These are phyloP conservation scores for Seiridium unicorne DNA, from an alignment of 2,329 filamentous ascomycete genomes.

Conservation along the genomic window DNA sequence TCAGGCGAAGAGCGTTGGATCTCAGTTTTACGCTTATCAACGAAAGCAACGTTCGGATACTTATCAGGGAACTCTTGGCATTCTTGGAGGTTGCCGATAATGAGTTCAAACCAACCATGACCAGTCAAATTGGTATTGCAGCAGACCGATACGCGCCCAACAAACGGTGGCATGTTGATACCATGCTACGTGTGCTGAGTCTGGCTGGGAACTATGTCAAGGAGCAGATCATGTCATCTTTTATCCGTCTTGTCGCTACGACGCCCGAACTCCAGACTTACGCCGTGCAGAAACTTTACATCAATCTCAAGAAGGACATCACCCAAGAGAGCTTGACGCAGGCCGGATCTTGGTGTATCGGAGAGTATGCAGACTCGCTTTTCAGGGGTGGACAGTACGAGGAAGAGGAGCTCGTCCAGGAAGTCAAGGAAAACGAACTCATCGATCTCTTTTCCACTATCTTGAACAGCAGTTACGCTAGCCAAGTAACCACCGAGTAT, in stretches of 20 bases:
- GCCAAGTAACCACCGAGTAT: conserved; percentile 89
- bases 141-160: conserved; percentile 95
- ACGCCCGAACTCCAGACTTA: conserved; percentile 95
- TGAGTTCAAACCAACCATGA: conserved; percentile 99
- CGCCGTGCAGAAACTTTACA: conserved; percentile 91
- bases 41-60: conserved; percentile 88
- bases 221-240: conserved; percentile 95
- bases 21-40: conserved; percentile 98
- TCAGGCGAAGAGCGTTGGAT: conserved; percentile 89
- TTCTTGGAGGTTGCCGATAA: conserved; percentile 97
- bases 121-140: conserved; percentile 94
- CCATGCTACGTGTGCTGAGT: conserved; percentile 90
- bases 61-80: conserved; percentile 88
- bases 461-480: conserved; percentile 90
- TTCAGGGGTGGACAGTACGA: conserved; percentile 88
- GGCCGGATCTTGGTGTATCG: conserved; percentile 94
- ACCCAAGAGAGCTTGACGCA: conserved; percentile 94
- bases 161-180: conserved; percentile 98
- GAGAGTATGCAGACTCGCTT: conserved; percentile 92
- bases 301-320: conserved; percentile 89
- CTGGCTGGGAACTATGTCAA: conserved; percentile 96
- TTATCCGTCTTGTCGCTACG: conserved; percentile 91
- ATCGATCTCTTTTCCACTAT: conserved; percentile 92
- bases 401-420: conserved; percentile 81
- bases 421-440: conserved; percentile 83